Base-by-base conservation (phyloP, 805 yeast species). In the Candida xyloterini region DNA sequence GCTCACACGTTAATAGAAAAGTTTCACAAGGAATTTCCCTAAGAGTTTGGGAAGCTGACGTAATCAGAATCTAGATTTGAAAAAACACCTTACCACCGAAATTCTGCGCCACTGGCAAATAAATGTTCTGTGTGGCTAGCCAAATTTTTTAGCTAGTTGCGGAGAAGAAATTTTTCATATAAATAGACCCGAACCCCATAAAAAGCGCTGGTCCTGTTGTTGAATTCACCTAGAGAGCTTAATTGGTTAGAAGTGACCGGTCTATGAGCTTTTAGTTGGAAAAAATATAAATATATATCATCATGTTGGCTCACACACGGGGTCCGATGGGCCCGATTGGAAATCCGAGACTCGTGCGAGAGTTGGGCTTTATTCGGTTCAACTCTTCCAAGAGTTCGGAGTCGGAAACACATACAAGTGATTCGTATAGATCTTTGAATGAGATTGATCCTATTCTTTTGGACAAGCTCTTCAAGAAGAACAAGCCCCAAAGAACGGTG, bases 401-500 rank as follows among this genome's bases (percentile, higher is more conserved):
- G n/a, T 9, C 30, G 8, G 26, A 37, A 9, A 10, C 31, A 4
- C 13, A 22, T 5, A n/a, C 10, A 7, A 7, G 25, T 5, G 25
- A 23, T 29, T 15, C 33, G 5, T 28, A 29, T 16, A n/a, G 20
- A 15, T 25, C 45, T 7, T 29, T 39, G 21, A 32, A 38, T 21
- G 63, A 58, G 35, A 40, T 53, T 15, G 63, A 60, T 33, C 56
- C 58, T 2, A 45, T 53, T 5, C 34, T 61, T 10, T 33, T 61
- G 26, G 66, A 61, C 42, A 47, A 55, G 30, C 42, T 61, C 5
- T 61, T 61, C 46, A 44, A 36, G 22, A 52, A 47, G 30, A 57
- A 61, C 40, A 59, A 54, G 35, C 57, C 59, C 7, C 14, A 38
- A n/a, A 39, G 35, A 20, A 37, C 46, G 3, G 14, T 35, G 4